Base-by-base conservation (phyloP, 345 rosid genomes). In the Aquilaria sinensis region DNA sequence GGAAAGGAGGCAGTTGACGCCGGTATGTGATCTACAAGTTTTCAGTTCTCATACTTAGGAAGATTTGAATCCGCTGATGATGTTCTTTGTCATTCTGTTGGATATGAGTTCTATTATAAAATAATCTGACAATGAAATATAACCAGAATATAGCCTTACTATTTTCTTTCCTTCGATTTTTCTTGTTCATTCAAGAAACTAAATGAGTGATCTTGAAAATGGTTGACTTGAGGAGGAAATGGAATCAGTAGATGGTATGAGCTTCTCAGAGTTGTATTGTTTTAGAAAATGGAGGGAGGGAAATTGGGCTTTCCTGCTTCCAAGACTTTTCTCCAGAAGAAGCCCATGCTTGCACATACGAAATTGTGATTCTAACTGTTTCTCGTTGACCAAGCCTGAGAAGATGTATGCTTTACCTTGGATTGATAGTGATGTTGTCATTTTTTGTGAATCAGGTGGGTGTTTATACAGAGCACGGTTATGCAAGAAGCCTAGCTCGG, bases 401-500 rank as follows among this genome's bases (percentile, higher is more conserved):
- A 37, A 37, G 8, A 37, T 37, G 4, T 9, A 37, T 37, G 43
- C 60, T 31, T 14, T 56, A 3, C 29, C 53, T 58, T 70, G 41
- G 60, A 50, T 63, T 11, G 30, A 59, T 53, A 16, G 65, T 31
- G 61, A 15, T 64, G 71, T 78, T 55, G 13, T 57, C 57, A 37
- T 61, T 53, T 67, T 67, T 32, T 31, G 51, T 62, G 51, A 57
- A 60, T 58, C 82, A 92, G 97, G 98, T 92, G n/a, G 98, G 97
- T 34, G 64, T 89, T 61, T 83, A 75, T 49, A 15, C 83, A n/a
- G 97, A 85, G 62, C 78, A 81, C 63, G 87, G 93, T 12, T 92
- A 89, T 56, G 85, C 92, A 30, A 85, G 85, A 66, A 89, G 98
- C 73, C 70, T 89, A 37, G 88, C 97, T 65, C 87, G 87, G 34